Evolutionary conservation across 306 rosid species (phyloP), one percentile per base, ranked within the genome.

Genomic region (Cucurbita moschata): DNA sequence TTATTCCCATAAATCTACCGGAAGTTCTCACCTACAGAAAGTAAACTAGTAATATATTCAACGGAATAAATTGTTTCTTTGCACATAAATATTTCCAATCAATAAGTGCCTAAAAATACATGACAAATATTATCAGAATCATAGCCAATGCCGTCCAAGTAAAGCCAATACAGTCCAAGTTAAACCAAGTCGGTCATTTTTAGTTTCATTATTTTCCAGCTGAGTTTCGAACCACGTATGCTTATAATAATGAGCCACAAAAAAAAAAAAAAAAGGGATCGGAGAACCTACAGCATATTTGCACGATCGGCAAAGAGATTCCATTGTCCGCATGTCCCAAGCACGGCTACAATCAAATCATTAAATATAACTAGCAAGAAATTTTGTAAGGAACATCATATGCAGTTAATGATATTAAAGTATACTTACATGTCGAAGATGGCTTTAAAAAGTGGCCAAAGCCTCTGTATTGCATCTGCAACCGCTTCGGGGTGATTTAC

Each of bases 291-390:
- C 98, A 23, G 99, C 99, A 63, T 95, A 91, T 95, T 95, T 95
- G 85, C 99, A 95, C 53, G 99, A 96, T 78, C 99, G 91, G 88
- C 97, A 95, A 64, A 95, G 89, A 82, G 97, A 95, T 83, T 95
- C 99, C 99, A 95, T 95, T 68, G 99, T 95, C 80, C 91, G 85
- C 96, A 95, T 84, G 88, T 95, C 99, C 99, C 99, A 95, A 77
- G 99, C 99, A 76, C 99, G 97, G 68, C 99, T 95, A 72, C 79
- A 82, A 70, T 82, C 76, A 71, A 43, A 76, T 35, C 78, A 70
- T 66, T 60, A 54, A 52, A 68, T 75, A 40, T 77, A 19, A 81
- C 65, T 43, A 59, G 49, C 60, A 82, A 79, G 46, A 65, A 46
- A 67, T 54, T 43, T 57, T 10, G 6, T 7, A 56, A 13, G 12